These are phyloP conservation scores for Phytophthora cactorum DNA, from an alignment of 352 stramenopile species.

Conservation along the genomic window DNA sequence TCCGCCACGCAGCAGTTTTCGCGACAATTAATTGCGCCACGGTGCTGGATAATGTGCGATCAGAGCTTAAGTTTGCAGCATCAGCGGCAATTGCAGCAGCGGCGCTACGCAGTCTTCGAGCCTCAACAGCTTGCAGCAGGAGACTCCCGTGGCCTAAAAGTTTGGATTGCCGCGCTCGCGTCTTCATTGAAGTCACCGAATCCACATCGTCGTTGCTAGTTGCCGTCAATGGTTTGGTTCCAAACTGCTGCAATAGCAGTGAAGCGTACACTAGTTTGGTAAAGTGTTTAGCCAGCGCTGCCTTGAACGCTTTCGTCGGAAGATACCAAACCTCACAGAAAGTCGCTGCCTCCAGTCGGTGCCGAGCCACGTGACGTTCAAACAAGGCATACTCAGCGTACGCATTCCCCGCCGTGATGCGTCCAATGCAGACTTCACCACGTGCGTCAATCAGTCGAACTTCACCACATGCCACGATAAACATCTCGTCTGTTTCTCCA, in stretches of 20 bases:
- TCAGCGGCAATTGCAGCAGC: conserved; percentile 9
- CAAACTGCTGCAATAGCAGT: conserved; percentile 44
- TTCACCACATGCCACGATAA: conserved; percentile 57
- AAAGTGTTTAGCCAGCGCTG: conserved; percentile 58
- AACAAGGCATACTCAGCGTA: conserved; percentile 63
- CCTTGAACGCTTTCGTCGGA: conserved; percentile 41
- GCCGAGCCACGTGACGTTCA: conserved; percentile 41
- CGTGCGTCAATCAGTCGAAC: conserved; percentile 42
- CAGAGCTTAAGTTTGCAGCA: conserved; percentile 1
- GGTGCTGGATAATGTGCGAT: conserved; percentile 10
- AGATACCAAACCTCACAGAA: conserved; percentile 65
- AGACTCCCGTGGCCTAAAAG: conserved; percentile 42
- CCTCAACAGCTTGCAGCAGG: conserved; percentile 36
- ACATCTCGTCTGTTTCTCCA: conserved; percentile 55
- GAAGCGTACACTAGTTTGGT: conserved; percentile 60
- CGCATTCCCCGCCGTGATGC: conserved; percentile 39
- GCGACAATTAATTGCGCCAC: conserved; percentile 6
- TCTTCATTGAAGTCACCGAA: conserved; percentile 38
- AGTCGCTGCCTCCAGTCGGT: conserved; percentile 41
- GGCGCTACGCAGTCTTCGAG: conserved; percentile 24
- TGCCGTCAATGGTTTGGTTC: conserved; percentile 10
- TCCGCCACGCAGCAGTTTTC: conserved; percentile 29
- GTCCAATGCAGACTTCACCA: conserved; percentile 11
- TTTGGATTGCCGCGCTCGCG: conserved; percentile 35
- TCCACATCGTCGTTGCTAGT: conserved; percentile 30